These are phyloP conservation scores for Leishmania aethiopica DNA, from an alignment of 208 protist species.

Conservation along the genomic window DNA sequence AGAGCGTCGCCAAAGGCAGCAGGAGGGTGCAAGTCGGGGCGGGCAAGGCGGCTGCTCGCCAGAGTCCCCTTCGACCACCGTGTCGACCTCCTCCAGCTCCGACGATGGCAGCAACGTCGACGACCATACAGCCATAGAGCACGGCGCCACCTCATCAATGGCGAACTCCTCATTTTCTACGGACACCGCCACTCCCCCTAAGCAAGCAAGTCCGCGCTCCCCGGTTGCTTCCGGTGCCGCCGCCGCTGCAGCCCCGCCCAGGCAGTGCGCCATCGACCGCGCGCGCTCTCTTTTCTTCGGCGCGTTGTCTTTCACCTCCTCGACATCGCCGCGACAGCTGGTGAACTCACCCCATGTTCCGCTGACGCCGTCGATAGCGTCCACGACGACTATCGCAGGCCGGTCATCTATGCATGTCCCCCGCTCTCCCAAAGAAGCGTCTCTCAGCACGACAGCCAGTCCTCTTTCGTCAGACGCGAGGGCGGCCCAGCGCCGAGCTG, in stretches of 20 bases:
- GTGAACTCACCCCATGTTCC: slow-evolving; percentile 57
- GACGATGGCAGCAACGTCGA: not conserved
- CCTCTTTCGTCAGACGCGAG: slow-evolving; percentile 5
- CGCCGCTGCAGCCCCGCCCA: not conserved
- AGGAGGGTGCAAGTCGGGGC: not conserved
- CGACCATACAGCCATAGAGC: not conserved
- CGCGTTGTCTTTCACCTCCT: slow-evolving; percentile 56
- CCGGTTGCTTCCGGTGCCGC: not conserved
- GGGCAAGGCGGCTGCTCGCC: not conserved
- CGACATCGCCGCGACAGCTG: slow-evolving; percentile 58
- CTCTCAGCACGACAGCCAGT: not conserved
- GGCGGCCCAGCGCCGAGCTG: not conserved
- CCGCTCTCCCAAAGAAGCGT: not conserved
- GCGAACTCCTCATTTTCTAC: not conserved
- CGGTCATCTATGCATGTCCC: not conserved
- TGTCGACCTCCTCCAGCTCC: slow-evolving; percentile 1
- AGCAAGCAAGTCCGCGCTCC: not conserved
- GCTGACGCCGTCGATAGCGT: slow-evolving; percentile 34
- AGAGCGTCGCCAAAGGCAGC: not conserved
- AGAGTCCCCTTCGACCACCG: not conserved
- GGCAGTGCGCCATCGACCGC: slow-evolving; percentile 59
- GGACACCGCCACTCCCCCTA: not conserved
- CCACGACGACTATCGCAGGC: slow-evolving; percentile 1
- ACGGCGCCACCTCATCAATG: not conserved
- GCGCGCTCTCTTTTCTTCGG: slow-evolving; percentile 72